These are phyloP conservation scores for Trichosporon coremiiforme DNA, from an alignment of 1,284 basidiomycete species.

Conservation along the genomic window DNA sequence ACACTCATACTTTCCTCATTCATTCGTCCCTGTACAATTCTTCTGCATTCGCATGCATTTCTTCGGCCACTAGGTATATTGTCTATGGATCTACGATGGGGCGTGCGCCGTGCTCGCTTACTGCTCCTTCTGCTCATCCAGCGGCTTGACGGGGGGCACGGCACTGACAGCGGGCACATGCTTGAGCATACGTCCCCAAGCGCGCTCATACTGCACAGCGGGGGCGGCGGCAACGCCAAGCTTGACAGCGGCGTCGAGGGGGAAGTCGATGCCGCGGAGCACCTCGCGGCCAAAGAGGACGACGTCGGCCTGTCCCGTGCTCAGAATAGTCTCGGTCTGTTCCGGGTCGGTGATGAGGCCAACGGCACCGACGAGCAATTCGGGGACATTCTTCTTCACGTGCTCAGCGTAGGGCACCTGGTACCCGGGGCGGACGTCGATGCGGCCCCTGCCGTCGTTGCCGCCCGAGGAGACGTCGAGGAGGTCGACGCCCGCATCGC, in stretches of 20 bases:
- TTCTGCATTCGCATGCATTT: conserved; percentile 1
- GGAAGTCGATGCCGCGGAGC: conserved; percentile 55
- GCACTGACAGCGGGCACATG: background rate
- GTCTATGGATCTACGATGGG: background rate
- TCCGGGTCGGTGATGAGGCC: conserved; percentile 69
- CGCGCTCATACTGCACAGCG: conserved; percentile 56
- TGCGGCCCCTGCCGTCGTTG: conserved; percentile 65
- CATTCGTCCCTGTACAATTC: background rate
- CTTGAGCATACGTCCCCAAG: conserved; percentile 60
- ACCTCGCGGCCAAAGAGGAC: conserved; percentile 68
- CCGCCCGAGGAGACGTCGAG: conserved; percentile 72
- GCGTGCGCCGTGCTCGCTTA: background rate
- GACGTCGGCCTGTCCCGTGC: conserved; percentile 68
- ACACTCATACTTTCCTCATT: background rate
- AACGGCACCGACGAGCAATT: conserved; percentile 66
- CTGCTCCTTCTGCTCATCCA: background rate
- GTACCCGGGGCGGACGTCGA: conserved; percentile 65
- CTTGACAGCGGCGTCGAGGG: conserved; percentile 49
- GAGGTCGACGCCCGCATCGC: conserved; percentile 69
- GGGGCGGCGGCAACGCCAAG: conserved; percentile 53
- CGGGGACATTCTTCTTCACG: conserved; percentile 66
- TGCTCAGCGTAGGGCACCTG: conserved; percentile 71
- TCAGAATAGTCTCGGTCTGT: conserved; percentile 69
- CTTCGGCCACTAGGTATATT: background rate
- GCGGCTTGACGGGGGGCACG: background rate